Base-by-base conservation (phyloP, 768 basidiomycete genomes). In the Boletus sensibilis region DNA sequence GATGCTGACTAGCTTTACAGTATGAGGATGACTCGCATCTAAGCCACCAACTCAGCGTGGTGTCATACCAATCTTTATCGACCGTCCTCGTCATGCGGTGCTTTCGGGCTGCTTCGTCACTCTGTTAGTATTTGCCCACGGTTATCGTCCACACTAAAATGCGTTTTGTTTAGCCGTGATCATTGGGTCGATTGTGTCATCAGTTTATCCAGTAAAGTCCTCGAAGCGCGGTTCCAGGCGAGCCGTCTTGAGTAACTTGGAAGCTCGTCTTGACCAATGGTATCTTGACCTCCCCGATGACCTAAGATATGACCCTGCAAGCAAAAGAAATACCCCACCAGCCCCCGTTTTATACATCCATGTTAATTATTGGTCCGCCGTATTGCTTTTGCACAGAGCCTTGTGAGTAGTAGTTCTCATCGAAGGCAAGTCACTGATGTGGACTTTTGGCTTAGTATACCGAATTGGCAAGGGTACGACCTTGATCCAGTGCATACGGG, bases 321-420 rank as follows among this genome's bases (percentile, higher is more conserved):
- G 78, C 60, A 80, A 81, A 62, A 75, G 81, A 46, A 72, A 69
- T 10, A 68, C 75, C 11, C 86, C 87, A 10, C 79, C 85, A 5
- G 86, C 90, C 1, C 82, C 86, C 51, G 78, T 91, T 25, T 68
- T 91, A 31, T 78, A 83, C 44, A 73, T 92, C 40, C 87, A 92
- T 61, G 78, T 89, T 53, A 79, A 88, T 59, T 92, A 92, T 67
- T 89, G 88, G 83, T 83, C 82, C 8, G 79, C 87, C 18, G 85
- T 92, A 5, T 75, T 92, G 13, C 74, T 92, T 37, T 76, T 92
- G 38, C 82, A 92, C 69, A 80, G 90, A 50, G 88, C 87, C 16
- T 92, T 90, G 90, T 91, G 70, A 78, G 90, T 79, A 16, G 18
- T 41, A 47, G 29, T 56, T 37, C 37, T 58, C 11, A 25, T 53